phyloP scores from a whole-genome alignment of 2,329 filamentous ascomycete genomes.

The Trichoderma polysporum region DNA sequence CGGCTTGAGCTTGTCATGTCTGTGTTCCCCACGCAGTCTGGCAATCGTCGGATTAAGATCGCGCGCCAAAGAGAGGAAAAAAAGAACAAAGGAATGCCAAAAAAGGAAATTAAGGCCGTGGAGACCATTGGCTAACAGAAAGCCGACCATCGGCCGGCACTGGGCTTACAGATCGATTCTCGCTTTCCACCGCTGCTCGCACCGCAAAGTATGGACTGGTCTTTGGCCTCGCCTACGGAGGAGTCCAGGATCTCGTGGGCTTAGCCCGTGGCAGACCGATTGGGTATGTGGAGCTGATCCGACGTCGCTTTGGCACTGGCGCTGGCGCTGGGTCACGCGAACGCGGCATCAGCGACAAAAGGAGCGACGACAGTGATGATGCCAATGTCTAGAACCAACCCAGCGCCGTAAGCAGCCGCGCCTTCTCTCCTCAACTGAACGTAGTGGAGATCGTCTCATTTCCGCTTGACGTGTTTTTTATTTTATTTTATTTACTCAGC shows the following conservation, averaged over 20 bases:
- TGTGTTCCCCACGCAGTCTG: not conserved
- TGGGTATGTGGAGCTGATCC: slow-evolving; percentile 70
- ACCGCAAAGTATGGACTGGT: slow-evolving; percentile 78
- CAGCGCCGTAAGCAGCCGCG: slow-evolving; percentile 15
- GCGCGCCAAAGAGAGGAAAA: not conserved
- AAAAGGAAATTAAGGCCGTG: not conserved
- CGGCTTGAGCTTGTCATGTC: slow-evolving; percentile 3
- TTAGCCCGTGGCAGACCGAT: slow-evolving; percentile 69
- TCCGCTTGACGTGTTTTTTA: not conserved
- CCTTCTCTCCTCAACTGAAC: not conserved
- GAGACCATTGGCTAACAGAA: slow-evolving; percentile 18
- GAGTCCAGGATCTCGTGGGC: slow-evolving; percentile 74
- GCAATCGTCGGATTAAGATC: slow-evolving; percentile 16
- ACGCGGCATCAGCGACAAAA: slow-evolving; percentile 3
- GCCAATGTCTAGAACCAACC: slow-evolving; percentile 6
- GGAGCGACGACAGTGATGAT: not conserved
- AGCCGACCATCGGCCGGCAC: slow-evolving; percentile 31
- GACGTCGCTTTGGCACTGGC: slow-evolving; percentile 42
- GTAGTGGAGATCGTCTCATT: slow-evolving; percentile 9
- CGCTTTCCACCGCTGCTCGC: slow-evolving; percentile 70
- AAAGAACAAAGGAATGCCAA: not conserved
- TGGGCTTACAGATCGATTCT: slow-evolving; percentile 66
- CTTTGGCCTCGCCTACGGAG: slow-evolving; percentile 76
- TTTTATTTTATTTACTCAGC: slow-evolving; percentile 26
- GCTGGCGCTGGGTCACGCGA: slow-evolving; percentile 28